Evolutionary conservation across 306 rosid genomes (phyloP), one percentile per base, ranked within the genome.

Genomic region (Casuarina equisetifolia): DNA sequence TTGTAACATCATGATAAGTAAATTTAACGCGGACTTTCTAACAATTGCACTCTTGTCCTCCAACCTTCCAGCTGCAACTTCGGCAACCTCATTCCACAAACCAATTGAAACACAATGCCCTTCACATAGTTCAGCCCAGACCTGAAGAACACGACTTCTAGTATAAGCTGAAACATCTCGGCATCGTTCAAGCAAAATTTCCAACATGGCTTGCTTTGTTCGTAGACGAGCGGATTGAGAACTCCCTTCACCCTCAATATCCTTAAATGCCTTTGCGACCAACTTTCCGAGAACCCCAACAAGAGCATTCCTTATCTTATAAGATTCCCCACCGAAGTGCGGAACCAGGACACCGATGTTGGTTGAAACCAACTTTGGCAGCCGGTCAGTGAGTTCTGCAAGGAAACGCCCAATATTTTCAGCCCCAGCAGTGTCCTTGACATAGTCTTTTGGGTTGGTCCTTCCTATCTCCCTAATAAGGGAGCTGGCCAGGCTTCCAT

Each of bases 31-130:
- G 70, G 92, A 88, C 70, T 94, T 94, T 83, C 98, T 82, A 72
- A 94, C 98, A 15, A 94, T 88, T 78, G 98, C 97, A 88, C 93
- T 82, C 91, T 94, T 94, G 79, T 94, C 98, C 90, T 94, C 98
- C 88, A 94, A 83, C 88, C 98, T 90, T 72, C 98, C 97, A 52
- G 98, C 89, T 76, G 98, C 93, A 84, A 94, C 84, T 70, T 76
- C 82, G 19, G 97, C 97, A 79, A 94, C 90, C 80, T 94, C 91
- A 76, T 90, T 94, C 98, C 98, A 94, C 92, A 94, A 76, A 84
- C 98, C 98, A 82, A 94, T 94, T 64, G 98, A 92, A 83, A 94
- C 86, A 82, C 90, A 86, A 83, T 94, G 93, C 36, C 87, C 97
- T 82, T 94, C 98, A 46, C 97, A 92, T 59, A 94, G 86, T 76